Conservation (phyloP, 2,329 filamentous ascomycete species). For the Cadophora sp. region DNA sequence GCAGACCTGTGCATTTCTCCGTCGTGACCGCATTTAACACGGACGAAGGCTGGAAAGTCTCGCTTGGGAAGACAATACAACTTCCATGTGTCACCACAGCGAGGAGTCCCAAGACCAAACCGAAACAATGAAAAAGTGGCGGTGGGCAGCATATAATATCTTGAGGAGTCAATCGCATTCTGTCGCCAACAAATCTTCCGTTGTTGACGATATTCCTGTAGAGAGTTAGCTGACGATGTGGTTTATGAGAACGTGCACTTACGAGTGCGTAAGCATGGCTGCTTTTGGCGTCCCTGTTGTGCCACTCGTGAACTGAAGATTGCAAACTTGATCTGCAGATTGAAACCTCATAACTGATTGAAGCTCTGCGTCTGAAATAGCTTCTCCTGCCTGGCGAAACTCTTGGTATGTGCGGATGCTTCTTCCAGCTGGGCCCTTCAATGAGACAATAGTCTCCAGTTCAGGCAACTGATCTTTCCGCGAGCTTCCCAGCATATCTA, state of each 20-base stretch:
- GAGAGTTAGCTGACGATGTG: no score
- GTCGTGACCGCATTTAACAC: conserved; percentile 62
- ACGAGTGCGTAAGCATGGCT: conserved; percentile 68
- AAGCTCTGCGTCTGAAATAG: conserved; percentile 56
- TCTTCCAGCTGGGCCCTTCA: not conserved
- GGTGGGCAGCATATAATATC: conserved; percentile 71
- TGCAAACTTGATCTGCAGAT: conserved; percentile 71
- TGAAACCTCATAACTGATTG: conserved; percentile 61
- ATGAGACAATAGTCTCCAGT: conserved; percentile 3
- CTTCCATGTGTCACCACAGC: conserved; percentile 68
- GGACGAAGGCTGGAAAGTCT: conserved; percentile 67
- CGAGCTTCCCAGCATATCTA: conserved; percentile 19
- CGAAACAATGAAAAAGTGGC: conserved; percentile 74
- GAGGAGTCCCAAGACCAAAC: conserved; percentile 74
- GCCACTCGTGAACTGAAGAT: conserved; percentile 78
- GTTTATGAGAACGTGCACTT: not conserved
- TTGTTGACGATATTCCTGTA: conserved; percentile 64
- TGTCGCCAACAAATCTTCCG: conserved; percentile 68
- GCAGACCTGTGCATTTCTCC: conserved; percentile 59
- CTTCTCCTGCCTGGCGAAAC: not conserved
- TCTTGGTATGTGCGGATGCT: not conserved
- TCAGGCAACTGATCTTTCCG: not conserved
- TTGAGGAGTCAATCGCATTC: conserved; percentile 66
- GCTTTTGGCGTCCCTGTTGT: conserved; percentile 77
- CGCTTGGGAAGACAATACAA: conserved; percentile 70